Conservation (phyloP, 257 asterid species). For the Linaria vulgaris region DNA sequence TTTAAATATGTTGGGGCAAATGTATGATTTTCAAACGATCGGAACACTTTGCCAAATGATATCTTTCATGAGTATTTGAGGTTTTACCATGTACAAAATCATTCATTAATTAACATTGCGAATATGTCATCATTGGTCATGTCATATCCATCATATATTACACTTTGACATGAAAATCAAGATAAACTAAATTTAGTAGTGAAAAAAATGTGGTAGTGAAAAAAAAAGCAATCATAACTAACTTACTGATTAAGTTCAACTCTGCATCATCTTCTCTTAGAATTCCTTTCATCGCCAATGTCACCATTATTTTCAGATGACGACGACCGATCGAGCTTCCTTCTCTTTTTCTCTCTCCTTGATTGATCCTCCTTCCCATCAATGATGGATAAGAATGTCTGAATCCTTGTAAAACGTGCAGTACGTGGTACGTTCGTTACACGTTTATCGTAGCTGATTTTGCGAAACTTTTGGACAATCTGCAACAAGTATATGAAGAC, state of each 20-base stretch:
- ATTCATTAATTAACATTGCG: no score
- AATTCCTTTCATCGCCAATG: constrained; percentile 33
- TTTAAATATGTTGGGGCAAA: no score
- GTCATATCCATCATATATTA: no score
- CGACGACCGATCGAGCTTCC: constrained; percentile 58
- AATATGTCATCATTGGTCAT: no score
- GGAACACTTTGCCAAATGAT: no score
- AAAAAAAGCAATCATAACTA: no score
- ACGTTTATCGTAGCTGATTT: constrained; percentile 28
- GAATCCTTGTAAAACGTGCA: constrained; percentile 52
- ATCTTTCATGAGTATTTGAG: no score
- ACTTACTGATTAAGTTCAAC: constrained; percentile 12
- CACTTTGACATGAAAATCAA: no score
- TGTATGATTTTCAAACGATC: no score
- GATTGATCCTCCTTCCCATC: constrained; percentile 69
- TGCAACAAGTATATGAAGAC: constrained; percentile 54
- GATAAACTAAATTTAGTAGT: no score
- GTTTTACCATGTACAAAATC: no score
- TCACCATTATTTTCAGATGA: constrained; percentile 33
- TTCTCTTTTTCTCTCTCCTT: constrained; percentile 48
- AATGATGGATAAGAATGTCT: constrained; percentile 54
- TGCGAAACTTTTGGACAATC: constrained; percentile 44
- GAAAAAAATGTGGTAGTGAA: no score
- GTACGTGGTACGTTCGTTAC: constrained; percentile 31
- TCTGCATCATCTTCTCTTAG: constrained; percentile 25